A percentile compares a stretch with the other conserved stretches of the same genome.
These are phyloP conservation scores for Xeromyces bisporus DNA, from an alignment of 495 filamentous ascomycete genomes.

Conservation along the genomic window DNA sequence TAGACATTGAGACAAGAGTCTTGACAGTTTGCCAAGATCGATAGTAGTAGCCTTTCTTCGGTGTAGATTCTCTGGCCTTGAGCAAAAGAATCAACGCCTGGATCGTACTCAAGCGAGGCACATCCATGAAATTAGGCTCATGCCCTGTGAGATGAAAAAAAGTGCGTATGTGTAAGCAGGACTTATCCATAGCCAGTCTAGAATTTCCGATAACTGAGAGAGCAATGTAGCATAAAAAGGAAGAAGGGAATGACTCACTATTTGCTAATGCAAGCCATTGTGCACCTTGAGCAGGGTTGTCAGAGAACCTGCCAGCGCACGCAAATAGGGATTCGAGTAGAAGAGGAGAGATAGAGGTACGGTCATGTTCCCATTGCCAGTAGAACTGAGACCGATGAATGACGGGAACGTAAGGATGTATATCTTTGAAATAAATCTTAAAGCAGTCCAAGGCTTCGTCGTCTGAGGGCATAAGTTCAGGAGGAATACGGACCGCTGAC, in stretches of 20 bases:
- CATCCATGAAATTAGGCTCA: slow-evolving; percentile 90
- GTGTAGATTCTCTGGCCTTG: slow-evolving; percentile 81
- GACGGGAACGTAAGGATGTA: slow-evolving; percentile 94
- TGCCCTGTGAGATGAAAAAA: slow-evolving; percentile 43
- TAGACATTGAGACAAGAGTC: slow-evolving; percentile 78
- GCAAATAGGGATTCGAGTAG: slow-evolving; percentile 92
- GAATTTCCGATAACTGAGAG: neutral
- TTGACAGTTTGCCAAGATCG: slow-evolving; percentile 96
- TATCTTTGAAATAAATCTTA: slow-evolving; percentile 78
- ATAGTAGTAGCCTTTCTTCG: slow-evolving; percentile 91
- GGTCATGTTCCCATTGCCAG: slow-evolving; percentile 79
- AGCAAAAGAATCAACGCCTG: slow-evolving; percentile 78
- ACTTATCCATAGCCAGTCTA: neutral
- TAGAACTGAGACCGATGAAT: slow-evolving; percentile 73
- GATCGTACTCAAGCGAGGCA: slow-evolving; percentile 81
- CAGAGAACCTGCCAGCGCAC: slow-evolving; percentile 66
- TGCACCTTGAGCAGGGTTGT: slow-evolving; percentile 67
- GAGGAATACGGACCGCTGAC: slow-evolving; percentile 70
- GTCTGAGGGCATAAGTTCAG: slow-evolving; percentile 84
- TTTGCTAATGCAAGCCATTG: slow-evolving; percentile 91
- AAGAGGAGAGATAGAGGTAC: slow-evolving; percentile 76
- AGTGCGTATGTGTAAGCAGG: neutral
- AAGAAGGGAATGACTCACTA: slow-evolving; percentile 36
- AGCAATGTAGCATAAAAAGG: no score
- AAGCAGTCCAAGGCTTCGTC: slow-evolving; percentile 73